Evolutionary conservation across 768 basidiomycete species (phyloP).

Genomic region (Rubroboletus satanas): DNA sequence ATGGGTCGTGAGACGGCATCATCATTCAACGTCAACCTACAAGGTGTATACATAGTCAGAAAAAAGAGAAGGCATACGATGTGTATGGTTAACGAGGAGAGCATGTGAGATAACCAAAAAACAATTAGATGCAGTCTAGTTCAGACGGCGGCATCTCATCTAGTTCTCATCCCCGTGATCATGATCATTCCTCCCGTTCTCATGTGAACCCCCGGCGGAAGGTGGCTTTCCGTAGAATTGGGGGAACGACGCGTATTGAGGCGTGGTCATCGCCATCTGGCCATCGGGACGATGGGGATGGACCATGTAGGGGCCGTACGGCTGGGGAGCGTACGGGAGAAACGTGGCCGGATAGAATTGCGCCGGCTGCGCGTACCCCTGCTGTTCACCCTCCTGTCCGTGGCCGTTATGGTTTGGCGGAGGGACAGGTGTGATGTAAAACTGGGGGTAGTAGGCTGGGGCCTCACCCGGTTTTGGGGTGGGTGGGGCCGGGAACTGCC

Average conservation of each 20-base stretch:
- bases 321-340: conserved; percentile 44
- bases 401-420: conserved; percentile 38
- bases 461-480: conserved; percentile 50
- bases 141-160: conserved; percentile 18
- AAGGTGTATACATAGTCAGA: conserved; percentile 23
- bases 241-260: conserved; percentile 39
- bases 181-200: conserved; percentile 28
- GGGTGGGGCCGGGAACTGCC: conserved; percentile 49
- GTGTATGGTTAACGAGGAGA: conserved; percentile 7
- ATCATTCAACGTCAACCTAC: conserved; percentile 27
- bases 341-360: conserved; percentile 48
- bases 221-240: conserved; percentile 39
- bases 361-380: conserved; percentile 37
- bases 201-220: conserved; percentile 32
- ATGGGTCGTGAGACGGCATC: conserved; percentile 18
- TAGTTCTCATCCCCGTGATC: conserved; percentile 32
- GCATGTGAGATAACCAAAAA: conserved; percentile 19
- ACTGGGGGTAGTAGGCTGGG: conserved; percentile 48
- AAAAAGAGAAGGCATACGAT: conserved; percentile 14
- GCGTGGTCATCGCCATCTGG: conserved; percentile 32
- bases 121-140: conserved; percentile 12
- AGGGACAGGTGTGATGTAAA: conserved; percentile 46
- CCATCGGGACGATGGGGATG: conserved; percentile 41
- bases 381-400: conserved; percentile 41
- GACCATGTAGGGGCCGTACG: conserved; percentile 49